These are phyloP conservation scores for Torrubiella hemipterigena DNA, from an alignment of 2,329 filamentous ascomycete genomes.

Conservation along the genomic window DNA sequence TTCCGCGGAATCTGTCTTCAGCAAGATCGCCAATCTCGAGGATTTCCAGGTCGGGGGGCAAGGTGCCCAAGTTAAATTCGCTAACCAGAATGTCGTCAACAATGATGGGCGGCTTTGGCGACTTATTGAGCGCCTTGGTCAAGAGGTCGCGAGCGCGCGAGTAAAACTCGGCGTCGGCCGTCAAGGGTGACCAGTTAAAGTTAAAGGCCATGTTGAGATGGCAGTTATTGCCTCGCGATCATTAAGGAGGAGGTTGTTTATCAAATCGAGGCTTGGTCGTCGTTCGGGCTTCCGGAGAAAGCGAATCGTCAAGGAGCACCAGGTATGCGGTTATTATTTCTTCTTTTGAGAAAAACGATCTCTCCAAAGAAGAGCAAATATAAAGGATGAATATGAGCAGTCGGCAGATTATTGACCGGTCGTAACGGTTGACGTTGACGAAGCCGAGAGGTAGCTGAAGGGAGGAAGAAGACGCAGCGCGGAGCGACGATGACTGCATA, in stretches of 20 bases:
- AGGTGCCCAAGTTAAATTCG: conserved; percentile 90
- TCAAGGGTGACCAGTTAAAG: conserved; percentile 99
- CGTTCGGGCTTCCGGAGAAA: conserved; percentile 10
- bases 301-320: conserved; percentile 1
- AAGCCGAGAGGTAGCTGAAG: too few relatives aligned
- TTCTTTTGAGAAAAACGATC: too few relatives aligned
- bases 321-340: neutral
- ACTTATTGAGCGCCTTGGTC: conserved; percentile 92
- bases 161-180: conserved; percentile 87
- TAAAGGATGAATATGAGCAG: too few relatives aligned
- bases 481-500: too few relatives aligned
- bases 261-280: too few relatives aligned
- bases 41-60: conserved; percentile 91
- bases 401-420: too few relatives aligned
- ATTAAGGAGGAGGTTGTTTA: conserved; percentile 18
- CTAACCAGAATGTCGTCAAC: conserved; percentile 98
- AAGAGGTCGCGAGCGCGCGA: conserved; percentile 85
- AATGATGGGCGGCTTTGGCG: conserved; percentile 94
- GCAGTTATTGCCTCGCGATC: conserved; percentile 22
- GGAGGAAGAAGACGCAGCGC: too few relatives aligned
- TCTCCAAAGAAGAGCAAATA: too few relatives aligned
- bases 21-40: conserved; percentile 95
- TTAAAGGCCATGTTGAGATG: conserved; percentile 88
- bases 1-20: conserved; percentile 91
- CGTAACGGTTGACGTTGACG: too few relatives aligned